Conservation (phyloP, 768 basidiomycete species). For the Chalciporus chontae region DNA sequence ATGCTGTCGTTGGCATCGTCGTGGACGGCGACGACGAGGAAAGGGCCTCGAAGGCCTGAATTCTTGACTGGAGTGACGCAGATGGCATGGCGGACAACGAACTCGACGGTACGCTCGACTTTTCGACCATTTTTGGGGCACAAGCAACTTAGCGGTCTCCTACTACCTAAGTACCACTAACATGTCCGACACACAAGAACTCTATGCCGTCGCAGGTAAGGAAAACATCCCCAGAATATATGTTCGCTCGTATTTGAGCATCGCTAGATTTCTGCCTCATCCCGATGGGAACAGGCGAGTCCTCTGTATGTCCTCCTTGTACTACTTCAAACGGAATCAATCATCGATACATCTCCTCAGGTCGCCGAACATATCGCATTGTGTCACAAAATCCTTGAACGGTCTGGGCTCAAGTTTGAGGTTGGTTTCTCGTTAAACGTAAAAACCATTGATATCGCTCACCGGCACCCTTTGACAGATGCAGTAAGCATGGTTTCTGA, state of each 20-base stretch:
- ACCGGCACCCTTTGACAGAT: constrained; percentile 28
- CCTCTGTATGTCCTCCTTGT: constrained; percentile 51
- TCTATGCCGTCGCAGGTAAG: constrained; percentile 77
- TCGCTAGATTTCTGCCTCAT: constrained; percentile 80
- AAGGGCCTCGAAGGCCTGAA: constrained; percentile 62
- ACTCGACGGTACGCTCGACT: not conserved
- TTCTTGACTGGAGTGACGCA: constrained; percentile 51
- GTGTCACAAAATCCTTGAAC: constrained; percentile 79
- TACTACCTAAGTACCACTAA: too few species aligned
- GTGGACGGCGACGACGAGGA: constrained; percentile 27
- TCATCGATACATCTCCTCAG: constrained; percentile 28
- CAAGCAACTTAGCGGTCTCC: too few species aligned
- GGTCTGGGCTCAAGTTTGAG: constrained; percentile 80
- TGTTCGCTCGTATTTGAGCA: not conserved
- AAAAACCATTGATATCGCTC: not conserved
- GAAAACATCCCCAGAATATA: not conserved
- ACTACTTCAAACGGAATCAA: constrained; percentile 12
- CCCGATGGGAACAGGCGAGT: constrained; percentile 73
- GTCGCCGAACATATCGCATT: constrained; percentile 78
- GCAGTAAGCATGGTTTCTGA: constrained; percentile 33
- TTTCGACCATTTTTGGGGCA: too few species aligned
- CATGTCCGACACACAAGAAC: constrained; percentile 36
- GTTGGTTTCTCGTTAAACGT: constrained; percentile 35
- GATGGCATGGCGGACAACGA: constrained; percentile 36
- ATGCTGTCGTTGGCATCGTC: constrained; percentile 8